phyloP scores from a whole-genome alignment of 1,139 yeast genomes.

The Yamadazyma sp. region DNA sequence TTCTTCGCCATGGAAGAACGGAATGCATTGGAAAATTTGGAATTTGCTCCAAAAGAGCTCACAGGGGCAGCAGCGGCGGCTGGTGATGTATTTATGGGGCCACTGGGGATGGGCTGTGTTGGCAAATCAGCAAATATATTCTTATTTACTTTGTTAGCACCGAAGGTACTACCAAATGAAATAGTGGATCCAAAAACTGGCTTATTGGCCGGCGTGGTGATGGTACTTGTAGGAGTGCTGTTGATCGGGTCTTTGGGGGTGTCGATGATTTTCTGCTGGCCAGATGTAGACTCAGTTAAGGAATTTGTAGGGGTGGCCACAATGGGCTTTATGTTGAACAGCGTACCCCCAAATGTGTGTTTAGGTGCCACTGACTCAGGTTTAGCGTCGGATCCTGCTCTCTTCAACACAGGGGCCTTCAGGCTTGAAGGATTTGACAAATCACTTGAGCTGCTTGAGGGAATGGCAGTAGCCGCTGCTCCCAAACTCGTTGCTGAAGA shows the following conservation, averaged over 20 bases:
- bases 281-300: constrained; percentile 5
- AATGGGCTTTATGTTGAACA: constrained; percentile 22
- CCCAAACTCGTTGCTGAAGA: too few relatives aligned
- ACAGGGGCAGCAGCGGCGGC: constrained; percentile 8
- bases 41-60: constrained; percentile 56
- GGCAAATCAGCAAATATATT: constrained; percentile 35
- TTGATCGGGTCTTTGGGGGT: constrained; percentile 14
- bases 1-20: constrained; percentile 48
- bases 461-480: not conserved
- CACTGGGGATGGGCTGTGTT: constrained; percentile 3
- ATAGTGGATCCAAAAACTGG: constrained; percentile 50
- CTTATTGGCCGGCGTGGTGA: constrained; percentile 15
- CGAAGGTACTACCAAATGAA: constrained; percentile 51
- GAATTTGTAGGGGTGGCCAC: constrained; percentile 22
- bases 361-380: constrained; percentile 9
- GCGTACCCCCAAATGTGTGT: constrained; percentile 33
- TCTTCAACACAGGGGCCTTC: constrained; percentile 8
- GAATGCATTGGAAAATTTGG: constrained; percentile 61
- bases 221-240: constrained; percentile 6
- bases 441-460: not conserved
- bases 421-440: not conserved
- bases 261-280: constrained; percentile 1
- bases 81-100: constrained; percentile 1
- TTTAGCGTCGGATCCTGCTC: constrained; percentile 4
- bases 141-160: constrained; percentile 25